Conservation (phyloP, 768 basidiomycete species). For the Leucosporidium scottii region DNA sequence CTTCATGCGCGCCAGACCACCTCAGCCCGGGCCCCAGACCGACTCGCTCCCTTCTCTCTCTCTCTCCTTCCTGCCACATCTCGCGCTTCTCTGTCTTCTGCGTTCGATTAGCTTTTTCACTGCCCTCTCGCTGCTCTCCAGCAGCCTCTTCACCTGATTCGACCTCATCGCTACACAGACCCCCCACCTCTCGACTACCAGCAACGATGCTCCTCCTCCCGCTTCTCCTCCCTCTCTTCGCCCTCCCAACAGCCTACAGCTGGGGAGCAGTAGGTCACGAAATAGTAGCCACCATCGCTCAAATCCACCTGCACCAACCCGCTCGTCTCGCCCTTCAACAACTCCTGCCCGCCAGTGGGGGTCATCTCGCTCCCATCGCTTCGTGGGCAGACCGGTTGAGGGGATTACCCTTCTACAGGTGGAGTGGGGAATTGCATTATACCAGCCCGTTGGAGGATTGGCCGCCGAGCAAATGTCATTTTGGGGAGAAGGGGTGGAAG, state of each 20-base stretch:
- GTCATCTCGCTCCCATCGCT: conserved; percentile 75
- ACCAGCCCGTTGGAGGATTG: conserved; percentile 7
- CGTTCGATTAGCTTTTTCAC: too few relatives aligned
- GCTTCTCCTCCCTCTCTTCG: not conserved
- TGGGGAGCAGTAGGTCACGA: conserved; percentile 57
- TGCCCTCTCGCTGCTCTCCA: too few relatives aligned
- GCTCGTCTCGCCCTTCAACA: conserved; percentile 53
- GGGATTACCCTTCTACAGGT: conserved; percentile 4
- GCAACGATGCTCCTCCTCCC: not conserved
- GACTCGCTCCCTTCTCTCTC: too few relatives aligned
- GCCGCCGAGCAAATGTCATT: conserved; percentile 70
- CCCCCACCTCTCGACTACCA: too few relatives aligned
- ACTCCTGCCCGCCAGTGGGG: conserved; percentile 59
- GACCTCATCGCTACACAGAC: too few relatives aligned
- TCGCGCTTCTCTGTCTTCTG: too few relatives aligned
- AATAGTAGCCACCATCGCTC: conserved; percentile 86
- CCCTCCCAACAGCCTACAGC: not conserved
- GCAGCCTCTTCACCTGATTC: too few relatives aligned
- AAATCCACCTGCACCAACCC: conserved; percentile 73
- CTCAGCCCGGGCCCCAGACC: too few relatives aligned
- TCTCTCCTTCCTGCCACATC: too few relatives aligned
- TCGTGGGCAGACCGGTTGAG: conserved; percentile 76
- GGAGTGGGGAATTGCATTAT: conserved; percentile 29
- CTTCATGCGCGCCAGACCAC: too few relatives aligned
- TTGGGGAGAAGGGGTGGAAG: conserved; percentile 51